Percentiles rank a stretch among this genome's conserved stretches.
Conservation (phyloP, 2,329 filamentous ascomycete genomes). For the Botrytis tulipae region DNA sequence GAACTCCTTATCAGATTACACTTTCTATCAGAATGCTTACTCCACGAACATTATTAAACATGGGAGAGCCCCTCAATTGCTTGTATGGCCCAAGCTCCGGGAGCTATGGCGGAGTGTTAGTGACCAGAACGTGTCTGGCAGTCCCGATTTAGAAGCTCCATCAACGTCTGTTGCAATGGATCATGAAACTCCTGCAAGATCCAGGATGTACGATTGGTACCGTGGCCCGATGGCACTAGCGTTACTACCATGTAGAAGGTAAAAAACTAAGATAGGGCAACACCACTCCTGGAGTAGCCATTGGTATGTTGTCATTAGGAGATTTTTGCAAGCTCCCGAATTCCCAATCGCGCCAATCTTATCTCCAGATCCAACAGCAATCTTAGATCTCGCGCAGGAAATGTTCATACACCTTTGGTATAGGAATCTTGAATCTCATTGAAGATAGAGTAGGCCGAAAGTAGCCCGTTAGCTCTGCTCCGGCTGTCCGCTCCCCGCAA, state of each 20-base stretch:
- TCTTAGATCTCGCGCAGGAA: neutral
- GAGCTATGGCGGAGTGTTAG: conserved; percentile 1
- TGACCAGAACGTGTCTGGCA: neutral
- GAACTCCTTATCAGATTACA: neutral
- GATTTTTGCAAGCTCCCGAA: conserved; percentile 12
- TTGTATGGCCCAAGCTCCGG: conserved; percentile 7
- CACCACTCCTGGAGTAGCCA: conserved; percentile 8
- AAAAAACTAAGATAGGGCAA: conserved; percentile 8
- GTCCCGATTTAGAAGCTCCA: conserved; percentile 10
- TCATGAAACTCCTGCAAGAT: conserved; percentile 7
- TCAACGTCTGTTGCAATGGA: conserved; percentile 1
- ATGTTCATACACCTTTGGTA: neutral
- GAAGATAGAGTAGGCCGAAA: conserved; percentile 3
- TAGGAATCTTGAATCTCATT: neutral
- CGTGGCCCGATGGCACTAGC: neutral
- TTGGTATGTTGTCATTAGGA: conserved; percentile 1
- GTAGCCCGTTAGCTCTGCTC: conserved; percentile 11
- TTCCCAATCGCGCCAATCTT: neutral
- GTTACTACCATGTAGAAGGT: neutral
- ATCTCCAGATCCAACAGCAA: neutral
- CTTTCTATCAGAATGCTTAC: neutral
- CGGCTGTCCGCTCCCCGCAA: neutral
- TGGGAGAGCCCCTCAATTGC: neutral
- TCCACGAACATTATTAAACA: neutral
- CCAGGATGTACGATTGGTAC: neutral